These are phyloP conservation scores for Chlamydomonas reinhardtii DNA, from an alignment of 163 green algal species.

Conservation along the genomic window DNA sequence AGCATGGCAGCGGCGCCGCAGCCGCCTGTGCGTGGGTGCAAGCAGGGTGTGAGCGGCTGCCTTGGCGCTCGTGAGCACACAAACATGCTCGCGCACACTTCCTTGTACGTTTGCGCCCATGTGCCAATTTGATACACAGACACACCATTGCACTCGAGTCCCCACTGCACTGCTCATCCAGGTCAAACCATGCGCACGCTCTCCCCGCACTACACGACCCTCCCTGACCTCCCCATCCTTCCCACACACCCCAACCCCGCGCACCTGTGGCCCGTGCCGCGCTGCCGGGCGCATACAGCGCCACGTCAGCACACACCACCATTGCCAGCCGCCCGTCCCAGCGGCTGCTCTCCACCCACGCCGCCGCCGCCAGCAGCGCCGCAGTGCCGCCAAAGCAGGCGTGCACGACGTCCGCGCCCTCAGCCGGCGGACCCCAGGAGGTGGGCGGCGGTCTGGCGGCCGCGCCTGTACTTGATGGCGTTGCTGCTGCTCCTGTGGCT, in stretches of 20 bases:
- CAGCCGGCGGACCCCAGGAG: conserved; percentile 27
- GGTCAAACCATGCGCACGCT: too few species aligned
- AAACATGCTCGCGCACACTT: too few species aligned
- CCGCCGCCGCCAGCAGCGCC: conserved; percentile 82
- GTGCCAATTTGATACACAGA: too few species aligned
- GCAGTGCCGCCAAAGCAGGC: conserved; percentile 93
- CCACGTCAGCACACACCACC: conserved; percentile 82
- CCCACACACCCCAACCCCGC: not conserved
- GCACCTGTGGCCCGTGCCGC: conserved; percentile 64
- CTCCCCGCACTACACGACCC: too few species aligned
- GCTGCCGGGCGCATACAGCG: conserved; percentile 67
- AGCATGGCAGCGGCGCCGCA: conserved; percentile 64
- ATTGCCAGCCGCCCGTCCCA: conserved; percentile 89
- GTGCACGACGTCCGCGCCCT: conserved; percentile 87
- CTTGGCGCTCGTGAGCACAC: not conserved
- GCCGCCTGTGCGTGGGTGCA: conserved; percentile 38
- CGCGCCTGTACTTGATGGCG: not conserved
- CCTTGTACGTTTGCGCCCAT: too few species aligned
- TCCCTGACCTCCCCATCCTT: too few species aligned
- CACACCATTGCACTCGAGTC: too few species aligned
- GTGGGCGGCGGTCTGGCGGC: too few species aligned
- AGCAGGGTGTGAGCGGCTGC: not conserved
- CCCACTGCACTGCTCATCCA: too few species aligned
- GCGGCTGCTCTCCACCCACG: conserved; percentile 80
- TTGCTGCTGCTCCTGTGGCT: not conserved